Evolutionary conservation across 495 filamentous ascomycete genomes (phyloP).

Genomic region (Penicillium bovifimosum): DNA sequence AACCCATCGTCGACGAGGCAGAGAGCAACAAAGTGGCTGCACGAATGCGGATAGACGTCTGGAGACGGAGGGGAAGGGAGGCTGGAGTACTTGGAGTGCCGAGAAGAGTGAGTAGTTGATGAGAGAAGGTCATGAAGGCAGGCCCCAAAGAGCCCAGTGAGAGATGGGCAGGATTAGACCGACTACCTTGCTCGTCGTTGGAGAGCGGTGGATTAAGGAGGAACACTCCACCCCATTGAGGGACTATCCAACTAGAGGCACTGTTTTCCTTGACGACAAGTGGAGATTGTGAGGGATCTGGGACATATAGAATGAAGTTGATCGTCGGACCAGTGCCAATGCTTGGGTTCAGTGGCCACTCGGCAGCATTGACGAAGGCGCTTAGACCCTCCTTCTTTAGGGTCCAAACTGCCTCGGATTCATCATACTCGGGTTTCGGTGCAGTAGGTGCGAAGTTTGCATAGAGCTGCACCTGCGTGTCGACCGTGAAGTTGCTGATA

Average conservation of each 20-base stretch:
- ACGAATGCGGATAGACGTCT: constrained; percentile 75
- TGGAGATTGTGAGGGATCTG: constrained; percentile 52
- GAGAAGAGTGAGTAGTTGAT: constrained; percentile 84
- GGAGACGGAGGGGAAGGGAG: constrained; percentile 76
- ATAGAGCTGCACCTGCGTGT: constrained; percentile 93
- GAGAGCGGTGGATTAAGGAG: constrained; percentile 61
- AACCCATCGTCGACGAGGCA: constrained; percentile 90
- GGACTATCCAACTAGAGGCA: constrained; percentile 88
- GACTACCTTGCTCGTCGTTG: constrained; percentile 14
- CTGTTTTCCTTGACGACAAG: constrained; percentile 62
- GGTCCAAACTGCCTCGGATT: constrained; percentile 51
- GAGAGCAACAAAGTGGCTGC: constrained; percentile 83
- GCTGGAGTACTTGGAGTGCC: constrained; percentile 76
- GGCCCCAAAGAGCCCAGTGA: constrained; percentile 61
- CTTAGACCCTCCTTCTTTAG: constrained; percentile 82
- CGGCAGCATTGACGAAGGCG: constrained; percentile 93
- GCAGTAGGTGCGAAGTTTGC: constrained; percentile 74
- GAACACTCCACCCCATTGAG: constrained; percentile 93
- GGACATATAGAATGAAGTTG: constrained; percentile 90
- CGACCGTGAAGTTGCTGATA: constrained; percentile 94
- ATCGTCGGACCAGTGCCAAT: constrained; percentile 89
- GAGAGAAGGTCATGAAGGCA: constrained; percentile 82
- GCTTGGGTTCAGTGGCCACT: constrained; percentile 93
- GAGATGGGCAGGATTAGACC: constrained; percentile 38
- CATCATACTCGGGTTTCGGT: constrained; percentile 50